phyloP scores from a whole-genome alignment of 2,329 filamentous ascomycete genomes.

The Orbilia javanica region DNA sequence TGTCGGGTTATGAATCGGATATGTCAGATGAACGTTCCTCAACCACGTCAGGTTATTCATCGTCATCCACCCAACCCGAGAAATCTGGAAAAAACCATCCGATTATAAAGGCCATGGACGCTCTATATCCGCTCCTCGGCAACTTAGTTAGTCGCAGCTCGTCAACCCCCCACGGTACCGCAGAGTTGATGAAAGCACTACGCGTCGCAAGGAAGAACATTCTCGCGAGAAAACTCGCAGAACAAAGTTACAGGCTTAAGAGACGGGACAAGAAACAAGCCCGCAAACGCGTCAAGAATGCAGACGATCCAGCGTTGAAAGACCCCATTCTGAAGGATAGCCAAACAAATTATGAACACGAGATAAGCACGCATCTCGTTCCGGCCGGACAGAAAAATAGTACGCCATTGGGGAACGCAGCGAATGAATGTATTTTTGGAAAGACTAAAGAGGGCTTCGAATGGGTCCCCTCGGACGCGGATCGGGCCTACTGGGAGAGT shows the following conservation, averaged over 20 bases:
- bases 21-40: background rate
- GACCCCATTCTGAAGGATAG: background rate
- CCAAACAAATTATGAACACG: background rate
- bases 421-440: background rate
- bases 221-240: slow-evolving; percentile 24
- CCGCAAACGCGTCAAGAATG: background rate
- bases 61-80: slow-evolving; percentile 2
- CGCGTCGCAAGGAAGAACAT: slow-evolving; percentile 18
- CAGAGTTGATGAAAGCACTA: slow-evolving; percentile 23
- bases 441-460: background rate
- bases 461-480: slow-evolving; percentile 25
- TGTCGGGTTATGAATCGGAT: background rate
- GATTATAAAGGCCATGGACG: slow-evolving; percentile 37
- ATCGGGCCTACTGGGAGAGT: background rate
- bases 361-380: background rate
- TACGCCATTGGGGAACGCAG: background rate
- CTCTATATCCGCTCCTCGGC: slow-evolving; percentile 19
- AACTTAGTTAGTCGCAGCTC: slow-evolving; percentile 6
- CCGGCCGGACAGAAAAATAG: background rate
- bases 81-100: slow-evolving; percentile 31
- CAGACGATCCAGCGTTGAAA: background rate
- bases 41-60: background rate
- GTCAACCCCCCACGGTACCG: slow-evolving; percentile 13
- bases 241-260: background rate
- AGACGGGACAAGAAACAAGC: background rate